Base-by-base conservation (phyloP, 83 land plant species). In the Picea abies region DNA sequence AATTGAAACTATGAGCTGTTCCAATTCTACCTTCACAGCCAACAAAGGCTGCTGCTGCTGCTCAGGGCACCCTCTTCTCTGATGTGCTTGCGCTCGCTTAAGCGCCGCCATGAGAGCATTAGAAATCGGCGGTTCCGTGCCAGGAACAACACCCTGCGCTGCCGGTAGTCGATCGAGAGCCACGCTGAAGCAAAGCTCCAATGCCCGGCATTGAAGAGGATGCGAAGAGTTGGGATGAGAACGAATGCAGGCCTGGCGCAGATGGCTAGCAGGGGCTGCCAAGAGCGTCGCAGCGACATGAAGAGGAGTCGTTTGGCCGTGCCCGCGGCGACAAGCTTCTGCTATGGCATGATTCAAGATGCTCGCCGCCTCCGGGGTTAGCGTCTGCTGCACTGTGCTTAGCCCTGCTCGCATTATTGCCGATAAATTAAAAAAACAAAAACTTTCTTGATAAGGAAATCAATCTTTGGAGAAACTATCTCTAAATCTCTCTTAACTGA, bases 1-100 rank as follows among this genome's bases (percentile, higher is more conserved):
- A 39, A 97, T 95, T 72, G 98, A 95, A 63, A 97, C 86, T 29
- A 95, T 85, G 37, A 96, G 93, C 88, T 96, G 99, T 80, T 90
- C 92, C 12, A 94, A 89, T 87, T 96, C 99, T 11, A 96, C 97
- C 82, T 91, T 91, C 5, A 96, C 96, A 5, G 97, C 97, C n/a
- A 96, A 80, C 2, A 95, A 82, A 16, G 99, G 99, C 84, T 91
- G 94, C 88, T 95, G 98, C 89, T 91, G 96, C 85, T 92, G 95
- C 87, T 96, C 99, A 0, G 97, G 94, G 84, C 94, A 94, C 11
- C 97, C 99, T 10, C 97, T 84, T 5, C 99, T 87, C 89, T 94
- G 97, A 82, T 94, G 95, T 10, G 99, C 99, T 81, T 96, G 99
- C 4, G 99, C 99, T 16, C 99, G 90, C 88, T 97, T 97, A 19